Evolutionary conservation across 2,329 filamentous ascomycete genomes (phyloP).

Genomic region (Tolypocladium album): DNA sequence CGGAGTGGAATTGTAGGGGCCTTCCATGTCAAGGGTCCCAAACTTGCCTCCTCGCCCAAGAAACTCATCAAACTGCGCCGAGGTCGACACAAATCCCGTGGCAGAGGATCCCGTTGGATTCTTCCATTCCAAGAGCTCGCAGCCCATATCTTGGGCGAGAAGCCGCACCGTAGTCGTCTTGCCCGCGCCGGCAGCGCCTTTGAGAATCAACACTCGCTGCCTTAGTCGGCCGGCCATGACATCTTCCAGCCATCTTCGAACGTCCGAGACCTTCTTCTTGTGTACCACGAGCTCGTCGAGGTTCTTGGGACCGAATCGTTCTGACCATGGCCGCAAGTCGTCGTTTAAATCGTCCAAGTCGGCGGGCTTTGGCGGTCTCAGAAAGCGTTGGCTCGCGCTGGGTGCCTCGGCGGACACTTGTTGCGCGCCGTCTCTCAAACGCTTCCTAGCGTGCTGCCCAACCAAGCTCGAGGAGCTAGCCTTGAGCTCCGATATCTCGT

Average conservation of each 20-base stretch:
- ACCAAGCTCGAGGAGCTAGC: slow-evolving; percentile 43
- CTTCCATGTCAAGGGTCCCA: slow-evolving; percentile 50
- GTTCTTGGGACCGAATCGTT: slow-evolving; percentile 65
- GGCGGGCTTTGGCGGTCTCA: slow-evolving; percentile 28
- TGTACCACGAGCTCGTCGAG: slow-evolving; percentile 86
- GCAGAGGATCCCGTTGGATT: slow-evolving; percentile 59
- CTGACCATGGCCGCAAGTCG: slow-evolving; percentile 73
- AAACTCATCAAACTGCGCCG: slow-evolving; percentile 86
- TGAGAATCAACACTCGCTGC: slow-evolving; percentile 72
- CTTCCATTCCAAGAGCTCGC: slow-evolving; percentile 80
- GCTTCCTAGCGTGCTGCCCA: slow-evolving; percentile 43
- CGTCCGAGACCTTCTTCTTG: slow-evolving; percentile 85
- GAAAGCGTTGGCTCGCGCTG: slow-evolving; percentile 39
- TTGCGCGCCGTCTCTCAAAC: slow-evolving; percentile 29
- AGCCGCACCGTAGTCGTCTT: slow-evolving; percentile 83
- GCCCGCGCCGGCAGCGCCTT: slow-evolving; percentile 81
- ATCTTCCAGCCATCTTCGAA: slow-evolving; percentile 70
- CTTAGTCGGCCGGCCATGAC: slow-evolving; percentile 54
- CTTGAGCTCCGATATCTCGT: slow-evolving; percentile 41
- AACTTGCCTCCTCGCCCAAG: slow-evolving; percentile 73
- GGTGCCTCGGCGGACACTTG: slow-evolving; percentile 10
- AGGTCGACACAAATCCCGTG: slow-evolving; percentile 56
- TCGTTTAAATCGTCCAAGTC: slow-evolving; percentile 24
- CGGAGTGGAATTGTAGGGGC: slow-evolving; percentile 15
- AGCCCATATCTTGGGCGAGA: slow-evolving; percentile 65